Base-by-base conservation (phyloP, 2,329 filamentous ascomycete genomes). In the Pseudogymnoascus sp. region DNA sequence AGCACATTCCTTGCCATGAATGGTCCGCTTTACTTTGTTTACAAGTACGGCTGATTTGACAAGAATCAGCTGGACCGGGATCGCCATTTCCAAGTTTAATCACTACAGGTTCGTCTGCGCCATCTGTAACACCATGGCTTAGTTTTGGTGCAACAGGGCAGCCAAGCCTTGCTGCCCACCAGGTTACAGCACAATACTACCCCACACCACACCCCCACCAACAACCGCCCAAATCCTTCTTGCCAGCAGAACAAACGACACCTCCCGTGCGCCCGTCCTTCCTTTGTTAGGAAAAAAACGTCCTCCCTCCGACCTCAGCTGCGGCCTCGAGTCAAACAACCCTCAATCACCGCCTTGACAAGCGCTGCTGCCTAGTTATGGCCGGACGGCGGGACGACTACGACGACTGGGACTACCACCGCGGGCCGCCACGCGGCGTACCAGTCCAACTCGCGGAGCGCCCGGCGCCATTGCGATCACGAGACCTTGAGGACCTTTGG, bases 101-200 rank as follows among this genome's bases (percentile, higher is more conserved):
- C 51, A 57, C 51, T 19, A 57, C 28, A 34, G 10, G 28, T 19
- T 34, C 51, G 23, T 21, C 51, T 34, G 51, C n/a, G n/a, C 14
- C n/a, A 54, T 31, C 23, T 54, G 48, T 57, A 57, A 34, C 48
- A 57, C 25, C 25, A 57, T 57, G 51, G 51, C n/a, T 34, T 57
- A 19, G 5, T 57, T 34, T 57, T 57, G 28, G 51, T 34, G 51
- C 10, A 34, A 57, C 28, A 57, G 51, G 51, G 25, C 28, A 57
- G 51, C 28, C 51, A 57, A 57, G 51, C 51, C 51, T 57, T 57
- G 51, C 51, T 57, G 14, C 51, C 51, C 51, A 57, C 51, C 51
- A 57, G 51, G 51, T 57, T 57, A 14, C 51, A 57, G 51, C 10
- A 57, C 51, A 57, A 16, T 57, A 34, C 28, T 34, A 57, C 51